Evolutionary conservation across 169 alveolate genomes (phyloP).

Genomic region (Theileria equi): DNA sequence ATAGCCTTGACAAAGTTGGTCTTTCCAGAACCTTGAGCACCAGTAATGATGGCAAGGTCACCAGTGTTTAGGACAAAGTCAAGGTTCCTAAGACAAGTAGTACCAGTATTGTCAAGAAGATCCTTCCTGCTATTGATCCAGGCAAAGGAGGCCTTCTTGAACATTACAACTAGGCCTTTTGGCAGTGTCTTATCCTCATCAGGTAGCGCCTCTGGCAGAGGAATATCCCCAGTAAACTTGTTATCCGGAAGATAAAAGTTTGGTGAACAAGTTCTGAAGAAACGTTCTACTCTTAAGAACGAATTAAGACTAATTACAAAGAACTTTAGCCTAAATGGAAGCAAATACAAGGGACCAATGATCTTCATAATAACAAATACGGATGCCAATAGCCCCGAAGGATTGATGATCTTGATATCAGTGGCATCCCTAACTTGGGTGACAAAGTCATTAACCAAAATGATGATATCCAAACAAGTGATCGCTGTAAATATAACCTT

Average conservation of each 20-base stretch:
- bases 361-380: slow-evolving; percentile 18
- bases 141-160: slow-evolving; percentile 36
- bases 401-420: slow-evolving; percentile 10
- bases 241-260: slow-evolving; percentile 26
- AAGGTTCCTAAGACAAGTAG: not conserved
- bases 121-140: slow-evolving; percentile 23
- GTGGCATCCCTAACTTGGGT: not conserved
- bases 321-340: slow-evolving; percentile 20
- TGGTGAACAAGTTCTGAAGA: slow-evolving; percentile 28
- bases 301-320: slow-evolving; percentile 15
- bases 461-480: slow-evolving; percentile 2
- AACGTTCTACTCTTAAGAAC: slow-evolving; percentile 17
- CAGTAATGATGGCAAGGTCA: slow-evolving; percentile 41
- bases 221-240: not conserved
- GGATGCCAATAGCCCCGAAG: slow-evolving; percentile 22
- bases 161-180: slow-evolving; percentile 20
- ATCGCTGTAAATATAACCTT: not conserved
- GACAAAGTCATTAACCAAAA: slow-evolving; percentile 29
- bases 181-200: not conserved
- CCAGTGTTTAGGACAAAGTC: slow-evolving; percentile 44
- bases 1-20: slow-evolving; percentile 53
- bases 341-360: slow-evolving; percentile 16
- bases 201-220: not conserved
- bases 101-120: not conserved
- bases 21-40: slow-evolving; percentile 60